Evolutionary conservation across 768 basidiomycete genomes (phyloP), one percentile per base, ranked within the genome.

Genomic region (Phaeotremella fagi): DNA sequence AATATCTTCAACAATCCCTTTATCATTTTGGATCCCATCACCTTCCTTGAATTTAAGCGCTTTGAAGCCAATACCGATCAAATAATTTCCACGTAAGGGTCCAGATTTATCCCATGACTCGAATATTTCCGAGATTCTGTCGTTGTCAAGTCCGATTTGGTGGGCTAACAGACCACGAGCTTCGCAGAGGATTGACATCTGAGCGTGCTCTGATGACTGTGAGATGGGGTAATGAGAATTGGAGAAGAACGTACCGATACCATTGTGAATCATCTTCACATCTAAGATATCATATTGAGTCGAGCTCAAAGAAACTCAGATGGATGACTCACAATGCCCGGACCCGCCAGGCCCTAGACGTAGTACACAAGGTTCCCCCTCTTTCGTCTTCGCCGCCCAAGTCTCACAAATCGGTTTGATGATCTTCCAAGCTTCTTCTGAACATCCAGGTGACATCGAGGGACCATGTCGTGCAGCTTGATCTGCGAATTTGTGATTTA

Each of bases 211-310:
- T 60, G 29, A 22, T 41, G 11, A 22, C 11, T 20, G 38, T 9
- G 38, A 52, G 35, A 35, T 25, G 31, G n/a, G 27, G 15, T 15
- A 16, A 24, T 36, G 31, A 28, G 18, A 16, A 5, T 28, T 46
- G 1, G 20, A 22, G 22, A n/a, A 9, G 33, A 16, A 41, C 54
- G 52, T 22, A 60, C 59, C 59, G 43, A 75, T 75, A 24, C 71
- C 74, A 49, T 75, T 75, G 52, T 75, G 72, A 16, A 72, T 57
- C 63, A 69, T 72, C 58, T 73, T 62, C 38, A 62, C 62, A 38
- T 64, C 62, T 64, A 18, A n/a, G 12, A 35, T 45, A 46, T n/a
- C 20, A 28, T 16, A 23, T 12, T 15, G 12, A 28, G 9, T 26
- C 20, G 20, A 11, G 18, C n/a, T n/a, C 11, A 42, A 3, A 6